A percentile compares a stretch with the other conserved stretches of the same genome.
These are phyloP conservation scores for Myxozyma kluyveri DNA, from an alignment of 805 yeast genomes.

Conservation along the genomic window DNA sequence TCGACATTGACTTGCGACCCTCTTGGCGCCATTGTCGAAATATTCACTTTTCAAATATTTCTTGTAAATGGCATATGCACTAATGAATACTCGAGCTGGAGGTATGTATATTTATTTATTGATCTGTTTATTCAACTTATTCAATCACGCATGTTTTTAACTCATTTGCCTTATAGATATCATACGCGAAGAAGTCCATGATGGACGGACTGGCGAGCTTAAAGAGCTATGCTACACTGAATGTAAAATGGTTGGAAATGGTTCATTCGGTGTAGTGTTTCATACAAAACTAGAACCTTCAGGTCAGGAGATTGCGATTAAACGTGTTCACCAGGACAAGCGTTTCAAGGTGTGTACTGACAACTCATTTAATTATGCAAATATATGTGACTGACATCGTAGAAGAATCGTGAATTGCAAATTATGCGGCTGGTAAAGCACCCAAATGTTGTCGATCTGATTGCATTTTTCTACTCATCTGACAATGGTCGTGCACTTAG, in stretches of 20 bases:
- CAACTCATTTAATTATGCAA: not conserved
- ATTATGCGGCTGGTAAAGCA: constrained; percentile 90
- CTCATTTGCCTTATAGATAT: constrained; percentile 7
- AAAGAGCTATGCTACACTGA: constrained; percentile 71
- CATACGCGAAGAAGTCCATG: constrained; percentile 56
- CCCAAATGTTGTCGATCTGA: constrained; percentile 80
- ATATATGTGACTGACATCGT: not conserved
- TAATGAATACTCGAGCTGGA: constrained; percentile 12
- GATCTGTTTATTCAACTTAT: not conserved
- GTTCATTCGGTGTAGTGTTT: constrained; percentile 98
- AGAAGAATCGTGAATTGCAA: constrained; percentile 89
- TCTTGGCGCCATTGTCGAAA: too few relatives aligned
- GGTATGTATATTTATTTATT: constrained; percentile 5
- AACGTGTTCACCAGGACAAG: constrained; percentile 93
- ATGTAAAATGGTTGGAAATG: constrained; percentile 93
- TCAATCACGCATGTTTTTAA: not conserved
- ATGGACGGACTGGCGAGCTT: constrained; percentile 65
- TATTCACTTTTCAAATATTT: too few relatives aligned
- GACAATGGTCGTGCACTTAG: constrained; percentile 21
- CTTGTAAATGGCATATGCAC: constrained; percentile 6
- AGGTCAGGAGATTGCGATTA: constrained; percentile 83
- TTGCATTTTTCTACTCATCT: constrained; percentile 78
- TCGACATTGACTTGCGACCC: too few relatives aligned
- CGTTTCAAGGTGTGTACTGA: constrained; percentile 68
- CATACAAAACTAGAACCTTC: constrained; percentile 75